These are phyloP conservation scores for Termitomyces sp. DNA, from an alignment of 768 basidiomycete genomes.

Conservation along the genomic window DNA sequence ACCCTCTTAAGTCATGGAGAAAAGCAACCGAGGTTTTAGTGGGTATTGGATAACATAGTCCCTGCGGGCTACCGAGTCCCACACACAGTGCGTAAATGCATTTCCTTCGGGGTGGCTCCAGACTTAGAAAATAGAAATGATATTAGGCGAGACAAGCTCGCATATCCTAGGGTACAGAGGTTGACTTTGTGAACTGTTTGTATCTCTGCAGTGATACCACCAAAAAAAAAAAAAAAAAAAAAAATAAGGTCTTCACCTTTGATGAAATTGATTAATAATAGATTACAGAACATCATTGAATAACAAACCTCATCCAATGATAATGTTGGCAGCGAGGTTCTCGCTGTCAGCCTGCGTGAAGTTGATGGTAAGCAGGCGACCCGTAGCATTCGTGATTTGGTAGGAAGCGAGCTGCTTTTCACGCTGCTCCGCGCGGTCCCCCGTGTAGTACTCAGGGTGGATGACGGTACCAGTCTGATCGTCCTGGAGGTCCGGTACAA, in stretches of 20 bases:
- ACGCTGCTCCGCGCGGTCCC: conserved; percentile 1
- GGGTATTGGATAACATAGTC: too few relatives aligned
- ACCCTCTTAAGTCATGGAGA: too few relatives aligned
- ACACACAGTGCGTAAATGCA: not conserved
- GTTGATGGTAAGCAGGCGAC: not conserved
- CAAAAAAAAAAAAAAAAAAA: too few relatives aligned
- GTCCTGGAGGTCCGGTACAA: conserved; percentile 28
- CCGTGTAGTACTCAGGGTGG: conserved; percentile 28
- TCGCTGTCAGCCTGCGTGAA: conserved; percentile 5
- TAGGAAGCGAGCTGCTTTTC: not conserved
- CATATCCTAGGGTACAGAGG: too few relatives aligned
- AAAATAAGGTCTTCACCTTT: too few relatives aligned
- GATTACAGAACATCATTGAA: too few relatives aligned
- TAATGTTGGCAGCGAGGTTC: conserved; percentile 6
- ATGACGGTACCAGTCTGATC: conserved; percentile 25
- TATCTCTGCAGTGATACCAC: too few relatives aligned
- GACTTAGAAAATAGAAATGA: too few relatives aligned
- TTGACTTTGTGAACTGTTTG: too few relatives aligned
- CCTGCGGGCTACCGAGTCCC: not conserved
- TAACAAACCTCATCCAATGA: conserved; percentile 7
- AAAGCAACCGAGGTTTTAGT: not conserved
- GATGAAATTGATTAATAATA: too few relatives aligned
- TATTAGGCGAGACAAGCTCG: too few relatives aligned
- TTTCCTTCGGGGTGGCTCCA: too few relatives aligned
- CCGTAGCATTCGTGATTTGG: not conserved